Evolutionary conservation across 2,329 filamentous ascomycete species (phyloP).

Genomic region (Aspergillus floridensis): DNA sequence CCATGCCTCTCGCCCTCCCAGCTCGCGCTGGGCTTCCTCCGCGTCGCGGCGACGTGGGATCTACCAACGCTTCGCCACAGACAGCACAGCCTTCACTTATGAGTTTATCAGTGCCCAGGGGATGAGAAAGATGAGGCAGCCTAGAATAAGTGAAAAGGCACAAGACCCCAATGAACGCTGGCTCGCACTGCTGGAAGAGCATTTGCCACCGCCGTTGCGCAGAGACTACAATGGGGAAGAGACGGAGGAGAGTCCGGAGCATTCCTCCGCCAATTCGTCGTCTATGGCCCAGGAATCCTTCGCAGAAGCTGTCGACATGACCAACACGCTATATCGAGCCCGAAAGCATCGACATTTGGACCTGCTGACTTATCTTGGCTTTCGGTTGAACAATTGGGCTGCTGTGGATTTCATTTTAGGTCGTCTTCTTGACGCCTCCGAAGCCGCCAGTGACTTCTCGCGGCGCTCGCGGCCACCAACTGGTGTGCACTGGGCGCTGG

Average conservation of each 20-base stretch:
- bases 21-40: slow-evolving; percentile 9
- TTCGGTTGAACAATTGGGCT: slow-evolving; percentile 40
- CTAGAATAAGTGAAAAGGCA: slow-evolving; percentile 19
- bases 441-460: slow-evolving; percentile 21
- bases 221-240: slow-evolving; percentile 10
- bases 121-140: slow-evolving; percentile 11
- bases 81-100: slow-evolving; percentile 18
- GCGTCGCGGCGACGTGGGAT: slow-evolving; percentile 22
- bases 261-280: slow-evolving; percentile 1
- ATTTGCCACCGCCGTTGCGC: slow-evolving; percentile 29
- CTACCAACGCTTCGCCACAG: slow-evolving; percentile 16
- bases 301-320: slow-evolving; percentile 29
- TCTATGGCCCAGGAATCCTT: slow-evolving; percentile 16
- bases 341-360: slow-evolving; percentile 30
- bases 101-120: slow-evolving; percentile 18
- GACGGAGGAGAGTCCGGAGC: slow-evolving; percentile 4
- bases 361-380: slow-evolving; percentile 41
- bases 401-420: slow-evolving; percentile 40
- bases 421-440: slow-evolving; percentile 39
- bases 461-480: slow-evolving; percentile 23
- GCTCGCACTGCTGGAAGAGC: slow-evolving; percentile 35
- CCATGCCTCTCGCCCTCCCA: slow-evolving; percentile 10
- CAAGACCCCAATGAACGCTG: slow-evolving; percentile 29
- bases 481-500: slow-evolving; percentile 28
- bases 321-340: slow-evolving; percentile 32